Base-by-base conservation (phyloP, 2,329 filamentous ascomycete species). In the Beauveria bassiana region DNA sequence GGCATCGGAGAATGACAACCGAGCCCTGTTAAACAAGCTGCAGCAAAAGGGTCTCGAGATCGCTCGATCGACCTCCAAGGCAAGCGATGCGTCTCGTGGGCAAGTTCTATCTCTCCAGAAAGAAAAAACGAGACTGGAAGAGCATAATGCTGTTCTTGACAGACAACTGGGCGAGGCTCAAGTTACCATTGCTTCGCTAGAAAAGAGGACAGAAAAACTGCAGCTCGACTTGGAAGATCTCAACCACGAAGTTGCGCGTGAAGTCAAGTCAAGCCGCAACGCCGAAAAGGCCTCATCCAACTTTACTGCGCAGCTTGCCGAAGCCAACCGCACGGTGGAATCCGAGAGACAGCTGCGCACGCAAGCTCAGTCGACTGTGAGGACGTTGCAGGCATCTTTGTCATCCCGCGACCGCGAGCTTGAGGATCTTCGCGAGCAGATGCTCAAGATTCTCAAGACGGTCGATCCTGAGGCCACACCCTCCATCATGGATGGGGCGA, bases 21-120 rank as follows among this genome's bases (percentile, higher is more conserved):
- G 91, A 57, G 88, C 92, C 5, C 79, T 99, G n/a, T 82, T 98
- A 66, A 98, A 97, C 77, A 98, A 98, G 75, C 82, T 99, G 20
- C 93, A 98, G 70, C 93, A 98, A 70, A 98, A 98, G 78, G 95
- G 96, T 34, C 82, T 99, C 7, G 93, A 99, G 71, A 96, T 99
- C 72, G 93, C 93, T 46, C 86, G 95, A 51, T 95, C 93, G 0
- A 91, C 86, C 63, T 96, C 93, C 5, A 88, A 88, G 63, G 93
- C 90, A 34, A 92, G 85, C 64, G 93, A 98, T 67, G 90, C 86
- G 38, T 90, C 92, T 52, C 87, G 93, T 43, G 82, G 87, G 2
- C 89, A 95, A 66, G 79, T 97, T 53, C 74, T 84, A 45, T 86
- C 87, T 62, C 78, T 97, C 31, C 91, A 93, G 65, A 84, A 87